phyloP scores from a whole-genome alignment of 1,284 basidiomycete genomes.

The Mixia osmundae region DNA sequence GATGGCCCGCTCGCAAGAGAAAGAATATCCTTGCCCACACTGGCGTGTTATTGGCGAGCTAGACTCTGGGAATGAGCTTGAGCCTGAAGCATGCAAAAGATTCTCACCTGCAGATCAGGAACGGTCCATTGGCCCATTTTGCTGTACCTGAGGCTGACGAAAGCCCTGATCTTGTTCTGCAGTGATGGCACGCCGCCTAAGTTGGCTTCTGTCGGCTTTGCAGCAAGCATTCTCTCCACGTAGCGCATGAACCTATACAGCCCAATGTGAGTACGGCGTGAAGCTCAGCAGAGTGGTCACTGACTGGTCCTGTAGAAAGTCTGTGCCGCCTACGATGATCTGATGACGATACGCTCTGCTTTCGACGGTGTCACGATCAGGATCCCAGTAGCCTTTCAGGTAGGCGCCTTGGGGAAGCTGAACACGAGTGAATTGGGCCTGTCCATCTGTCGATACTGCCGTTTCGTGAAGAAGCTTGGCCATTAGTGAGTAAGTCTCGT shows the following conservation, averaged over 20 bases:
- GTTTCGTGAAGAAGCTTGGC: no score
- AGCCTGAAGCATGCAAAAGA: conserved; percentile 3
- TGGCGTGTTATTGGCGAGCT: conserved; percentile 62
- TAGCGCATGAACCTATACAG: conserved; percentile 43
- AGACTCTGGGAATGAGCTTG: conserved; percentile 2
- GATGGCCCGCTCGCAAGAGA: conserved; percentile 64
- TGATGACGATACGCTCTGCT: no score
- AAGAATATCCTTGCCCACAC: conserved; percentile 85
- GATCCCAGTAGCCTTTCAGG: no score
- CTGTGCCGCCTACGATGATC: not conserved
- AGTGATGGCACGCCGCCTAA: conserved; percentile 81
- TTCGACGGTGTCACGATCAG: no score
- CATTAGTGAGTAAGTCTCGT: no score
- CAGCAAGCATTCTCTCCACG: conserved; percentile 60
- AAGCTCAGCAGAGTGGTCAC: conserved; percentile 39
- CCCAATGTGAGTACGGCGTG: conserved; percentile 26
- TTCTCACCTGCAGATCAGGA: conserved; percentile 42
- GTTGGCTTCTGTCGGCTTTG: conserved; percentile 58
- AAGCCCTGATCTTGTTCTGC: conserved; percentile 69
- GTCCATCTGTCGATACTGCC: no score
- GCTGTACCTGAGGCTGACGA: conserved; percentile 44
- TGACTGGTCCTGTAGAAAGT: conserved; percentile 30
- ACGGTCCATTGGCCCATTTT: conserved; percentile 62
- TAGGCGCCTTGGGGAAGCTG: no score
- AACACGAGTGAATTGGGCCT: no score